Percentiles rank a stretch among this genome's conserved stretches.
Evolutionary conservation across 75 land plant genomes (phyloP).

Genomic region (Picea sitchensis): DNA sequence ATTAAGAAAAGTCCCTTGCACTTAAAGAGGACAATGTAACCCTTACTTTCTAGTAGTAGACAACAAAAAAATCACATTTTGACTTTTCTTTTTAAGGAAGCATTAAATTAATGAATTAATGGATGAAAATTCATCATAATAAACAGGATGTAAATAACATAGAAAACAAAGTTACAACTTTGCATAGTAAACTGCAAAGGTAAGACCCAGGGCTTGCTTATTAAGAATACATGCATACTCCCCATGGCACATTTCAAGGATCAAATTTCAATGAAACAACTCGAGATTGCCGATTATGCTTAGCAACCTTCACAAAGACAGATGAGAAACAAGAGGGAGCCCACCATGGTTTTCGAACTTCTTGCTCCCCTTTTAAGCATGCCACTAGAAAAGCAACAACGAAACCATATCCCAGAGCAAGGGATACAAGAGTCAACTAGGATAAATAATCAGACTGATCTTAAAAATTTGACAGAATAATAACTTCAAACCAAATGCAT

Average conservation of each 20-base stretch:
- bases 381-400: slow-evolving; percentile 20
- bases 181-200: background rate
- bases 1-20: too few species aligned
- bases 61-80: background rate
- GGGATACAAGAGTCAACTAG: background rate
- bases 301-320: slow-evolving; percentile 28
- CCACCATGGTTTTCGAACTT: slow-evolving; percentile 36
- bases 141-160: background rate
- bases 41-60: background rate
- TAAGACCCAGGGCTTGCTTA: background rate
- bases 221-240: background rate
- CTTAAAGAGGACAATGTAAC: background rate
- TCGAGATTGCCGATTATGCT: slow-evolving; percentile 31
- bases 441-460: background rate
- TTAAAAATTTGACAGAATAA: background rate
- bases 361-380: slow-evolving; percentile 30
- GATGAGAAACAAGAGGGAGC: slow-evolving; percentile 26
- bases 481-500: background rate
- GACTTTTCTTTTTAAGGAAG: background rate
- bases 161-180: background rate
- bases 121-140: background rate
- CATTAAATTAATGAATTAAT: background rate
- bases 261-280: slow-evolving; percentile 33
- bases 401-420: background rate
- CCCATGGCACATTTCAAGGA: slow-evolving; percentile 11